A percentile compares a stretch with the other conserved stretches of the same genome.
phyloP scores from a whole-genome alignment of 2,329 filamentous ascomycete species.

The Gnomoniopsis smithogilvyi region DNA sequence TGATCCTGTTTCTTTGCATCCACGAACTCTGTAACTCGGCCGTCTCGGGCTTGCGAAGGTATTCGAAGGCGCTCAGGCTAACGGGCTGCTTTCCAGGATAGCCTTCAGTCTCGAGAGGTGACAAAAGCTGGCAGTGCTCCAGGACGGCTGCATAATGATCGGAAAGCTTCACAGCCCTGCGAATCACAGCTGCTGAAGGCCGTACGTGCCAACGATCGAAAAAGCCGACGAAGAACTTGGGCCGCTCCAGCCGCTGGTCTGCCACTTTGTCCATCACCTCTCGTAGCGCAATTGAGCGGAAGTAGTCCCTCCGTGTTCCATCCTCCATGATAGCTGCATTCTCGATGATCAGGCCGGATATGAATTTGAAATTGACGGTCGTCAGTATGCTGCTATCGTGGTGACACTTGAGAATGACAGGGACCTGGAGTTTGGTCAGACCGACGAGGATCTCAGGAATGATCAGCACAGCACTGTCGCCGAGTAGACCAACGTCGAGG shows the following conservation, averaged over 20 bases:
- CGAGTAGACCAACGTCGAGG: constrained; percentile 11
- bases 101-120: neutral
- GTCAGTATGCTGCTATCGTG: constrained; percentile 21
- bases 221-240: constrained; percentile 35
- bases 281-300: constrained; percentile 35
- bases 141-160: constrained; percentile 33
- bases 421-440: constrained; percentile 15
- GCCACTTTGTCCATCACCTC: constrained; percentile 27
- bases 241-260: constrained; percentile 27
- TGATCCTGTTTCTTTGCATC: constrained; percentile 24
- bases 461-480: neutral
- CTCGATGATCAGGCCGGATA: constrained; percentile 37
- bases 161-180: constrained; percentile 33
- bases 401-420: constrained; percentile 22
- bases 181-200: constrained; percentile 31
- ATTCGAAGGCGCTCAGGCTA: constrained; percentile 33
- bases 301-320: constrained; percentile 40
- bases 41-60: constrained; percentile 29
- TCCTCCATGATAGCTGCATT: constrained; percentile 38
- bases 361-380: constrained; percentile 27
- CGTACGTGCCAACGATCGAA: constrained; percentile 31
- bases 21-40: constrained; percentile 30
- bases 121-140: constrained; percentile 26
- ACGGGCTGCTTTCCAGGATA: constrained; percentile 10
- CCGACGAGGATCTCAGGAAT: constrained; percentile 13